Evolutionary conservation across 352 stramenopile genomes (phyloP), one percentile per base, ranked within the genome.

Genomic region (Hyaloperonospora arabidopsidis): DNA sequence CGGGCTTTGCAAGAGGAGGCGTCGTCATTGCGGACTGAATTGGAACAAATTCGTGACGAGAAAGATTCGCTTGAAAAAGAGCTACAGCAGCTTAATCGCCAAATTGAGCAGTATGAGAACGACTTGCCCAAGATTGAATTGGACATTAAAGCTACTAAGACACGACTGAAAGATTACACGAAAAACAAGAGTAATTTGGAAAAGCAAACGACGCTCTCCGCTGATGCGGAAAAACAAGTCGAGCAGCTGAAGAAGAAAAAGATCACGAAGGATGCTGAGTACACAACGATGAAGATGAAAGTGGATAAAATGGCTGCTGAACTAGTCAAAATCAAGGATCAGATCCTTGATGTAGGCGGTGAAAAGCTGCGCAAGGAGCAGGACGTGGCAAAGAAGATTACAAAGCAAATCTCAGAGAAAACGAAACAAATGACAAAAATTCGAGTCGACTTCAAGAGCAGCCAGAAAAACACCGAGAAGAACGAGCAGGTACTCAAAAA

Each of bases 311-410:
- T 89, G 67, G 74, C 94, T 45, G 60, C 54, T 0, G 70, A 89
- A 45, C 84, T 98, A 7, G 79, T 83, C 5, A 84, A 89, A 23
- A 65, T 98, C 6, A 97, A 98, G 69, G 89, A 97, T 32, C 76
- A 86, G 28, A 98, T 98, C 60, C 70, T 98, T 0, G 89, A 98
- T 59, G 90, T 97, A 38, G 95, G 95, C 45, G 94, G 95, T 23
- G 76, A 79, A 23, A 95, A 95, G 57, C 63, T 98, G 18, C 97
- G 97, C 49, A 97, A 97, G 55, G 89, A 97, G 61, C 84, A 97
- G 54, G 87, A 95, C 45, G 84, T 87, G 19, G 70, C 85, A 0
- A 76, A 85, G 22, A 89, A 87, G 51, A 84, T 92, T 36, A 77
- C 73, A 0, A 87, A 87, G 53, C 68, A 89, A 43, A 93, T 96